A percentile compares a stretch with the other conserved stretches of the same genome.
phyloP scores from a whole-genome alignment of 805 yeast species.

The Starmerella floricola region DNA sequence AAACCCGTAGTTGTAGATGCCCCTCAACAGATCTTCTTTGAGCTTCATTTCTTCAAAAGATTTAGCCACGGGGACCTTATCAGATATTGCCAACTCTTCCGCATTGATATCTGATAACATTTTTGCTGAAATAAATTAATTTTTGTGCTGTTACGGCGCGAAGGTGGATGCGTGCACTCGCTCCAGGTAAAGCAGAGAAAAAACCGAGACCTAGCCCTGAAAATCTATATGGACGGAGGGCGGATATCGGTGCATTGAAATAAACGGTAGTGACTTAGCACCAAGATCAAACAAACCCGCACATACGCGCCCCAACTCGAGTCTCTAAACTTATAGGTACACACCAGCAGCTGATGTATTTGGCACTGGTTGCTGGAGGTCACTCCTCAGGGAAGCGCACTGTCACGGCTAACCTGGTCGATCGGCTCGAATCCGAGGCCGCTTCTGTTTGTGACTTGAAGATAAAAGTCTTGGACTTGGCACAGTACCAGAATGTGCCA shows the following conservation, averaged over 20 bases:
- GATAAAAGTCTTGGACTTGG: slow-evolving; percentile 34
- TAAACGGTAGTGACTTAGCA: no score
- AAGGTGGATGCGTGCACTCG: not conserved
- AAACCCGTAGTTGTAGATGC: slow-evolving; percentile 71
- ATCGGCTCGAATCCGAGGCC: slow-evolving; percentile 23
- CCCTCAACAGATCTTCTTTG: slow-evolving; percentile 34
- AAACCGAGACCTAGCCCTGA: not conserved
- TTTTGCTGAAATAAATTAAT: not conserved
- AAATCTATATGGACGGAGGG: no score
- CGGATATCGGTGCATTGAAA: no score
- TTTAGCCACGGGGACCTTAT: slow-evolving; percentile 35
- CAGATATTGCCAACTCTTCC: slow-evolving; percentile 52
- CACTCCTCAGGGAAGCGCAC: slow-evolving; percentile 45
- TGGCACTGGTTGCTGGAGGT: slow-evolving; percentile 51
- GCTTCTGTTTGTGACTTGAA: slow-evolving; percentile 15
- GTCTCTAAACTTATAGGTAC: not conserved
- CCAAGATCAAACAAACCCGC: no score
- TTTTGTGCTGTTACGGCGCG: not conserved
- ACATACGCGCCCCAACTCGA: no score
- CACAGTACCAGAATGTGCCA: slow-evolving; percentile 28
- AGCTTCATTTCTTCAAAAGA: slow-evolving; percentile 27
- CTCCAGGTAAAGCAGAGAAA: not conserved
- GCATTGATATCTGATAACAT: slow-evolving; percentile 24
- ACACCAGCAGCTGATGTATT: slow-evolving; percentile 6
- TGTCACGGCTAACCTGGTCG: slow-evolving; percentile 29